Evolutionary conservation across 345 rosid species (phyloP).

Genomic region (Euphorbia peplus): DNA sequence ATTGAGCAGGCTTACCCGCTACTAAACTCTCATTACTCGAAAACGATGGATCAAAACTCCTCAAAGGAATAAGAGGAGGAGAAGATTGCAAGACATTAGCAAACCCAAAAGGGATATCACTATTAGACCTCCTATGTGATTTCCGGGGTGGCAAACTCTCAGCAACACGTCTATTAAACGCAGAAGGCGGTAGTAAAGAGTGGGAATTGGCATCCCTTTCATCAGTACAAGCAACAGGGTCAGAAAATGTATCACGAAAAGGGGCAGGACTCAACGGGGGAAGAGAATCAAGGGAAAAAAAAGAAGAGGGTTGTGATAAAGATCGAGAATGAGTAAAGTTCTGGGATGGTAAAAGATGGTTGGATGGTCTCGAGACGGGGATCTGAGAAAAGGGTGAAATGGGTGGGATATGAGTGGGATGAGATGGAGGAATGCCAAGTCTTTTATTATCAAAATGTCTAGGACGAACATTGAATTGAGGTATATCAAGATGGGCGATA

Average conservation of each 20-base stretch:
- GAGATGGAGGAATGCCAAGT: constrained; percentile 83
- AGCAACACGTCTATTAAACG: constrained; percentile 50
- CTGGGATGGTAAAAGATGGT: constrained; percentile 51
- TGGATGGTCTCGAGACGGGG: constrained; percentile 53
- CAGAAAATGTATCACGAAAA: constrained; percentile 47
- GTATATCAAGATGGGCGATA: constrained; percentile 48
- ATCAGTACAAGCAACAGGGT: constrained; percentile 69
- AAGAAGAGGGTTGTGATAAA: constrained; percentile 71
- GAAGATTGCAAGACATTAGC: constrained; percentile 51
- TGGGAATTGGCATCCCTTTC: constrained; percentile 55
- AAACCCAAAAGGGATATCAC: constrained; percentile 84
- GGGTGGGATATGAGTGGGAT: constrained; percentile 80
- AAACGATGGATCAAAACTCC: constrained; percentile 43
- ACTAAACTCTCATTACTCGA: constrained; percentile 44
- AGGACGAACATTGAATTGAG: constrained; percentile 49
- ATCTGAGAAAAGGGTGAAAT: constrained; percentile 86
- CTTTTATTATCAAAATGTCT: constrained; percentile 48
- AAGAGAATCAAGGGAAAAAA: constrained; percentile 73
- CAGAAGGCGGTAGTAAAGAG: constrained; percentile 63
- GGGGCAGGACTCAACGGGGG: constrained; percentile 81
- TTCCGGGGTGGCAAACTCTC: constrained; percentile 79
- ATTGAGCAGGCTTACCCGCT: constrained; percentile 39
- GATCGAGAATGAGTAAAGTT: constrained; percentile 71
- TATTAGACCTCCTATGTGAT: constrained; percentile 80
- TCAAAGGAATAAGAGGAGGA: constrained; percentile 52